A percentile compares a stretch with the other conserved stretches of the same genome.
Evolutionary conservation across 768 basidiomycete species (phyloP).

Genomic region (Podaxis sp.): DNA sequence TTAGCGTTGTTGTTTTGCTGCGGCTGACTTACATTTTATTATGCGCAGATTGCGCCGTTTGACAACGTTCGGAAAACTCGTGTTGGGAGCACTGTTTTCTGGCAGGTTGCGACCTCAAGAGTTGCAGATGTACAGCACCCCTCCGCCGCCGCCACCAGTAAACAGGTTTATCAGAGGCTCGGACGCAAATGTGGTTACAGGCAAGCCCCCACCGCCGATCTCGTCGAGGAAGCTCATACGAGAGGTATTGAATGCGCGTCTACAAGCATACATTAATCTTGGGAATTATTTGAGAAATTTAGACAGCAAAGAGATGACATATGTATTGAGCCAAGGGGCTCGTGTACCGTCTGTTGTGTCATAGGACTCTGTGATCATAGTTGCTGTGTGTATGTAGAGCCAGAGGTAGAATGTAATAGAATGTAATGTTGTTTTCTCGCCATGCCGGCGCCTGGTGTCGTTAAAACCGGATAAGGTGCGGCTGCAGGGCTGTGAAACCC

Average conservation of each 20-base stretch:
- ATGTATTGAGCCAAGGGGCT: slow-evolving; percentile 19
- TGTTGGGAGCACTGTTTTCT: slow-evolving; percentile 29
- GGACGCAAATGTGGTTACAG: slow-evolving; percentile 7
- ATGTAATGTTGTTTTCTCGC: not conserved
- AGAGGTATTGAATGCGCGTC: slow-evolving; percentile 28
- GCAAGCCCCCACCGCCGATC: slow-evolving; percentile 18
- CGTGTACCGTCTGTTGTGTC: slow-evolving; percentile 12
- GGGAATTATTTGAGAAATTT: slow-evolving; percentile 17
- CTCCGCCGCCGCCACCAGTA: slow-evolving; percentile 33
- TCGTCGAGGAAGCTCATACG: slow-evolving; percentile 23
- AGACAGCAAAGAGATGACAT: slow-evolving; percentile 13
- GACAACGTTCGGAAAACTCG: slow-evolving; percentile 32
- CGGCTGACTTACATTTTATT: not conserved
- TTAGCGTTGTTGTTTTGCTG: not conserved
- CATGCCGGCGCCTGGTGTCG: not conserved
- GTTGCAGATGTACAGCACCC: slow-evolving; percentile 30
- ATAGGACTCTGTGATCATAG: not conserved
- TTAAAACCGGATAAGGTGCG: not conserved
- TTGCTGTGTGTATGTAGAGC: not conserved
- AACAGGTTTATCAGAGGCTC: slow-evolving; percentile 38
- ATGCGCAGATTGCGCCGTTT: slow-evolving; percentile 27
- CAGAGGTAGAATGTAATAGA: not conserved
- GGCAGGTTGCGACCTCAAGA: slow-evolving; percentile 17
- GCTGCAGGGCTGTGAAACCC: not conserved
- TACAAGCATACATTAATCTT: slow-evolving; percentile 20